Conservation (phyloP, 495 filamentous ascomycete genomes). For the Penicillium angulare region DNA sequence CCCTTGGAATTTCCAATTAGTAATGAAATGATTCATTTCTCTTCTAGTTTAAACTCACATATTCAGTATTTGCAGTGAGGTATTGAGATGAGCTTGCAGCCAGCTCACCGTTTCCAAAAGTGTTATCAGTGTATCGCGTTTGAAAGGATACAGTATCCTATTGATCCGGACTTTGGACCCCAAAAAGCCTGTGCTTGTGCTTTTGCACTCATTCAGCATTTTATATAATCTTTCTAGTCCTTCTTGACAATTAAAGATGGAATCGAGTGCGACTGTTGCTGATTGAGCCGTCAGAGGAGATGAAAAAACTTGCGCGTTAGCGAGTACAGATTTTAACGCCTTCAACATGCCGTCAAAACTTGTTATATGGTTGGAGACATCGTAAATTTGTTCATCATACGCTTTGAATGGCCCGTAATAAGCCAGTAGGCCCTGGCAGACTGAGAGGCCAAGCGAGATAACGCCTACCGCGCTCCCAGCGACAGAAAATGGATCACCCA, state of each 20-base stretch:
- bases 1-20: constrained; percentile 3
- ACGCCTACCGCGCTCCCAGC: constrained; percentile 18
- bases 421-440: constrained; percentile 17
- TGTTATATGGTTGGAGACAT: neutral
- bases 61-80: constrained; percentile 11
- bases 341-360: neutral
- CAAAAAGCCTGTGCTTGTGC: neutral
- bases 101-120: constrained; percentile 7
- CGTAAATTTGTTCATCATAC: constrained; percentile 12
- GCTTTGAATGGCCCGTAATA: constrained; percentile 19
- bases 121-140: constrained; percentile 7
- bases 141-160: constrained; percentile 13
- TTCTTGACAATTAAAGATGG: constrained; percentile 6
- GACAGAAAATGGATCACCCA: constrained; percentile 25
- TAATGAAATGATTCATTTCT: neutral
- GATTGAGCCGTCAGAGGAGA: neutral
- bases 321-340: neutral
- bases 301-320: neutral
- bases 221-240: neutral
- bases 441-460: constrained; percentile 24
- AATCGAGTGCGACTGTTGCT: constrained; percentile 2
- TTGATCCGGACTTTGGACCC: constrained; percentile 8
- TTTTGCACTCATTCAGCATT: constrained; percentile 5
- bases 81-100: constrained; percentile 13
- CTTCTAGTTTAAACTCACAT: constrained; percentile 5